Base-by-base conservation (phyloP, 1,284 basidiomycete species). In the Heterobasidion annosum region DNA sequence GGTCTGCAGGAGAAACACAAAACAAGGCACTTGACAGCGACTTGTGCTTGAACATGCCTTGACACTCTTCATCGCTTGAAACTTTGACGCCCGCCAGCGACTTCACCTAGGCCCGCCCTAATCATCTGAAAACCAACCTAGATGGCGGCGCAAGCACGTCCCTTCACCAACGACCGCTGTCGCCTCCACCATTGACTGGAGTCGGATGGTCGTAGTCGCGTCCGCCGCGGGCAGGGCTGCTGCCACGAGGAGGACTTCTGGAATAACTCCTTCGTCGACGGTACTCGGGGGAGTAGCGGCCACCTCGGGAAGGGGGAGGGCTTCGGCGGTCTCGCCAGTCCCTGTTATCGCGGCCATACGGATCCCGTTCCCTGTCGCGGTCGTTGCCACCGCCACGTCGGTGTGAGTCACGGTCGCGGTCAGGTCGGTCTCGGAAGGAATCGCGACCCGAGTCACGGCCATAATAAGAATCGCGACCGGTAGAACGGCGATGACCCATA, bases 401-500 rank as follows among this genome's bases (percentile, higher is more conserved):
- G 55, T 64, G 61, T 48, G 62, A 57, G 56, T 75, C 73, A 48
- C 66, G 62, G 56, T 76, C 68, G 54, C 82, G 74, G 59, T 78
- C 49, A 40, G 34, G 70, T 46, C 73, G 72, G 61, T 79, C 74
- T 55, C 76, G 69, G 25, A 25, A 5, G 4, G 25, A 25, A 25
- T 25, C 64, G 52, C 71, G 68, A 42, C 77, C 69, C 52, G 73
- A 68, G 47, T 68, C 62, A 54, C 69, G 68, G 48, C 57, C 68
- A 33, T 72, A 69, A 64, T 80, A 78, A 1, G 78, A 75, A 57
- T 87, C 84, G 50, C 83, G 77, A 33, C 69, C 72, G 57, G 81
- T 76, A 47, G 90, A 85, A 48, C 91, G 85, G 61, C 89, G 85
- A 63, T 91, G 88, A 15, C 94, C 93, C 88, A 95, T 95, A 73